Evolutionary conservation across 164 flowering plant genomes (phyloP), one percentile per base, ranked within the genome.

Genomic region (Liquidambar formosana): DNA sequence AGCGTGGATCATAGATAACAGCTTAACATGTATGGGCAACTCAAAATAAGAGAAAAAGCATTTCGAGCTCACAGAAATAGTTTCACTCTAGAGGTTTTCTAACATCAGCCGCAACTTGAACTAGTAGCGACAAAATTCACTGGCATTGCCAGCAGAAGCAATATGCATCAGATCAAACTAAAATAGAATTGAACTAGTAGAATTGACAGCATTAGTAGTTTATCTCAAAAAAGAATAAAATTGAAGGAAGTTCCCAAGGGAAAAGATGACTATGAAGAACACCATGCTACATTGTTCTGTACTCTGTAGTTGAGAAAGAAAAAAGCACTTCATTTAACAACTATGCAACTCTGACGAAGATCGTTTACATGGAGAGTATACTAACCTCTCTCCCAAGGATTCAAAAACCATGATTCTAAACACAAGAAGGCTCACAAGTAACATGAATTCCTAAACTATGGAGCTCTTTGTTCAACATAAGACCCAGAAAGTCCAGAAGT

Each of bases 401-500:
- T 59, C 61, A 64, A 57, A 51, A 52, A 66, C 76, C 76, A 73
- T 65, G 57, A 46, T 41, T 45, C 57, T 33, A 61, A 77, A 44
- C 13, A 66, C 22, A 26, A 66, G 18, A 46, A 73, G 61, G 67
- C 70, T 76, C 68, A 56, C 22, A n/a, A 68, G 21, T 15, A 11
- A 69, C 45, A 61, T 11, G n/a, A 26, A 65, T 61, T 60, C 65
- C 41, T 33, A 59, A 61, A 45, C 44, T 63, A 70, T 45, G 61
- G 48, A 13, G 84, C 86, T 77, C 93, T 82, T 52, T 87, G 86
- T 79, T 82, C 88, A 16, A 84, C 71, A 61, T 82, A 84, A 9
- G 88, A 85, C 11, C 88, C 86, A 27, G 84, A 72, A 44, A 84
- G 78, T 46, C 88, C 88, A 64, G 88, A 85, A 33, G 88, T 85